Percentiles rank a stretch among this genome's conserved stretches.
These are phyloP conservation scores for Yamadazyma siamensis DNA, from an alignment of 1,139 yeast genomes.

Conservation along the genomic window DNA sequence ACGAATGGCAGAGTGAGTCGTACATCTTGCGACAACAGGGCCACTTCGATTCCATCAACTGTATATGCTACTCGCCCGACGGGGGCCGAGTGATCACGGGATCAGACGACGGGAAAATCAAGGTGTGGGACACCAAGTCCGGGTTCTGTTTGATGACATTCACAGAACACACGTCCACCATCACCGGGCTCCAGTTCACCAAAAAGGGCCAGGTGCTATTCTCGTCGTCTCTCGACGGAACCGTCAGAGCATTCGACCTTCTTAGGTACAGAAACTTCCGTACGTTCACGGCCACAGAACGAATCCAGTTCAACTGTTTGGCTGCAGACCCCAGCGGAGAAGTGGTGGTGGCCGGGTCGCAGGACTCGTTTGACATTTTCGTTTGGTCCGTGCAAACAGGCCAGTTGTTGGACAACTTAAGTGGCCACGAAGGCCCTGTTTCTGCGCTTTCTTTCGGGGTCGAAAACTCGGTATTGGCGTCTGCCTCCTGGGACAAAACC, in stretches of 20 bases:
- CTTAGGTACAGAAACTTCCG: slow-evolving; percentile 90
- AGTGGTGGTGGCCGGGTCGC: slow-evolving; percentile 91
- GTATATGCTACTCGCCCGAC: slow-evolving; percentile 88
- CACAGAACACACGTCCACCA: slow-evolving; percentile 85
- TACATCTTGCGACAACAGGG: slow-evolving; percentile 95
- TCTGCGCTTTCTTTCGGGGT: slow-evolving; percentile 83
- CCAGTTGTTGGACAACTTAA: slow-evolving; percentile 77
- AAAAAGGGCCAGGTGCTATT: slow-evolving; percentile 85
- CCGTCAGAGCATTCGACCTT: slow-evolving; percentile 96
- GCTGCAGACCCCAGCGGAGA: slow-evolving; percentile 99
- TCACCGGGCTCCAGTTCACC: slow-evolving; percentile 85
- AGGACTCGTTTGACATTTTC: slow-evolving; percentile 84
- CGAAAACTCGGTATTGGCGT: slow-evolving; percentile 76
- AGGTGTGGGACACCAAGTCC: slow-evolving; percentile 91
- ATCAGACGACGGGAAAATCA: slow-evolving; percentile 93
- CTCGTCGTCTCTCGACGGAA: slow-evolving; percentile 91
- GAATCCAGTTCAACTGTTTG: slow-evolving; percentile 81
- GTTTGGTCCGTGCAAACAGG: slow-evolving; percentile 98
- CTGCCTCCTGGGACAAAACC: slow-evolving; percentile 97
- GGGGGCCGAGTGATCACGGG: slow-evolving; percentile 92
- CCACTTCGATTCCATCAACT: slow-evolving; percentile 86
- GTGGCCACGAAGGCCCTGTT: slow-evolving; percentile 97
- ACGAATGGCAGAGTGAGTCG: slow-evolving; percentile 99
- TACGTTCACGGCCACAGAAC: slow-evolving; percentile 85
- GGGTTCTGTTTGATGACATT: slow-evolving; percentile 94